Evolutionary conservation across 768 basidiomycete genomes (phyloP), one percentile per base, ranked within the genome.

Genomic region (Leucocoprinus birnbaumii): DNA sequence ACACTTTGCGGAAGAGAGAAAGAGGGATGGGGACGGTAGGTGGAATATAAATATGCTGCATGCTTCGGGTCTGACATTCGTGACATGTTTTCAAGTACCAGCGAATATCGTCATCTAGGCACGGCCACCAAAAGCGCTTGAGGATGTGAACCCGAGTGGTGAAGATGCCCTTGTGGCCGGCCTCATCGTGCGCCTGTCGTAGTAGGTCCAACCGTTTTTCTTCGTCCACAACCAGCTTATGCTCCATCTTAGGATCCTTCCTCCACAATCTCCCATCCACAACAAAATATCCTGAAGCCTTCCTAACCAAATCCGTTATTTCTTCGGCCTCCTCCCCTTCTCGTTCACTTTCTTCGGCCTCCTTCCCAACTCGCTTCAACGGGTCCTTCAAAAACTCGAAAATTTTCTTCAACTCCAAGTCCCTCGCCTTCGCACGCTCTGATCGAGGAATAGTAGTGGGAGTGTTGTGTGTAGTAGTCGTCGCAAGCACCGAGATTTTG

Each of bases 61-160:
- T 63, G 31, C 50, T 47, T 4, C 67, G 48, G 0, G 64, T 48
- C 49, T 74, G 71, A 56, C 71, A 73, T 5, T 63, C 37, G 46
- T 68, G 68, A 40, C 73, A 72, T 9, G 66, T 66, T 16, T 63
- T 60, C 7, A 72, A 34, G 42, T 62, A 72, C 68, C 69, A 71
- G 21, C 51, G 42, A 2, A 73, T 58, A 43, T 74, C 68, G 59
- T 62, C 59, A 58, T 66, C 62, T 62, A 71, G 53, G 16, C 53
- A 21, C 7, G 64, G 66, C 64, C 63, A 65, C 63, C 63, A 67
- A 49, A 65, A 66, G 3, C 58, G 59, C 27, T 62, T 56, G 0
- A 65, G 56, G 0, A 69, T 57, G 1, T 51, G 41, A 3, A 31
- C 19, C 2, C 62, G 40, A 5, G 62, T 60, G 7, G 61, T 58